phyloP scores from a whole-genome alignment of 2,329 filamentous ascomycete species.

The Botrytis galanthina region DNA sequence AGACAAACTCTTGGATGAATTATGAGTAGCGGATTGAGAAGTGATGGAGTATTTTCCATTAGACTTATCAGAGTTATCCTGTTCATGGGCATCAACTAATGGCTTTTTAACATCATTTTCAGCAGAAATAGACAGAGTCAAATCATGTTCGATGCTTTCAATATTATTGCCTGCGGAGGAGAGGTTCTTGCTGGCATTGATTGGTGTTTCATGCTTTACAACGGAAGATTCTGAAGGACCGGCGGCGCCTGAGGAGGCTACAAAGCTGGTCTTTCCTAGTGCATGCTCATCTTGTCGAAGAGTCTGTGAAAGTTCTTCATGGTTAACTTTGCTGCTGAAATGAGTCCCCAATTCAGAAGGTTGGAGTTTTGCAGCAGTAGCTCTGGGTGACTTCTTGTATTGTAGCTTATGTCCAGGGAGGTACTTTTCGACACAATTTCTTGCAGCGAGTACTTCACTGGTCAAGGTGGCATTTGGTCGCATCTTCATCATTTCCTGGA shows the following conservation, averaged over 20 bases:
- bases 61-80: background rate
- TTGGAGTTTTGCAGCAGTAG: background rate
- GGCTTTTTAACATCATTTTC: background rate
- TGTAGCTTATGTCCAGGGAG: background rate
- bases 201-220: background rate
- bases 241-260: too few species aligned
- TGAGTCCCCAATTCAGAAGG: constrained; percentile 3
- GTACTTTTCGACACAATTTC: constrained; percentile 7
- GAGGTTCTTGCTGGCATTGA: background rate
- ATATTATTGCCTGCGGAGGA: too few species aligned
- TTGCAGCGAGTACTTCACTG: background rate
- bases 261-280: background rate
- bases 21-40: background rate
- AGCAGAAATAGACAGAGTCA: background rate
- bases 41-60: background rate
- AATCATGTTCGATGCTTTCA: background rate
- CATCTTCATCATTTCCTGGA: constrained; percentile 4
- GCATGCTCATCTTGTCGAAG: background rate
- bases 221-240: background rate
- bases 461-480: constrained; percentile 10
- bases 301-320: background rate
- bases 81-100: background rate
- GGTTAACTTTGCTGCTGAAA: background rate
- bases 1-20: background rate
- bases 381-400: background rate